Evolutionary conservation across 192 early-diverging fungal species (phyloP), one percentile per base, ranked within the genome.

Genomic region (Linnemannia schmuckeri): DNA sequence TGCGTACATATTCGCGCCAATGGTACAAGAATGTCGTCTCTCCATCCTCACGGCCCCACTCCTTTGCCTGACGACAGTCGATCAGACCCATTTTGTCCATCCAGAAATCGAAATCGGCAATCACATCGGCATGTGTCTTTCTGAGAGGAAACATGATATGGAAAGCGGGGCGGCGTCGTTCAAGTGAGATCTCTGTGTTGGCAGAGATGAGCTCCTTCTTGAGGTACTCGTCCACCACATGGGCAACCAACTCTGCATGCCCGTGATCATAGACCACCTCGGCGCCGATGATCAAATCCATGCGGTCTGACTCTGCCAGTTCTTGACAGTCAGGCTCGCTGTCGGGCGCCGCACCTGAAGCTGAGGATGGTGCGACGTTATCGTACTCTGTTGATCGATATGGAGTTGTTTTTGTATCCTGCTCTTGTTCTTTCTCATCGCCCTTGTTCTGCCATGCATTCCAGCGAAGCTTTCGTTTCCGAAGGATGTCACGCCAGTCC

Each of bases 221-320:
- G 76, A 92, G 80, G 37, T 86, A 82, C 72, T 88, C 83, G 40
- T 88, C 82, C 27, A 90, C 89, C 20, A 90, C 90, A 69, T 88
- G 88, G 1, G 91, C 90, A 7, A 92, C 82, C 68, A 89, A 49
- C 35, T 90, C 88, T 15, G 90, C 91, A 63, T 92, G 91, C 15
- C 90, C 91, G 77, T 90, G 90, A 69, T 92, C 91, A 70, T 92
- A 92, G 24, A 92, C 83, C 20, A 92, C 77, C 47, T 92, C 91
- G 18, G 88, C 89, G 1, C 90, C 91, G 49, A 92, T 57, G 22
- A 92, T 86, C 33, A 92, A 44, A 73, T 89, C 89, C 72, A 83
- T 88, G 2, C 76, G 73, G 0, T 85, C 57, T 4, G 70, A 41
- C 10, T 82, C 82, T 80, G 76, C 75, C 8, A 70, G 70, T 61